A percentile compares a stretch with the other conserved stretches of the same genome.
Evolutionary conservation across 2,329 filamentous ascomycete genomes (phyloP).

Genomic region (Alternaria dauci): DNA sequence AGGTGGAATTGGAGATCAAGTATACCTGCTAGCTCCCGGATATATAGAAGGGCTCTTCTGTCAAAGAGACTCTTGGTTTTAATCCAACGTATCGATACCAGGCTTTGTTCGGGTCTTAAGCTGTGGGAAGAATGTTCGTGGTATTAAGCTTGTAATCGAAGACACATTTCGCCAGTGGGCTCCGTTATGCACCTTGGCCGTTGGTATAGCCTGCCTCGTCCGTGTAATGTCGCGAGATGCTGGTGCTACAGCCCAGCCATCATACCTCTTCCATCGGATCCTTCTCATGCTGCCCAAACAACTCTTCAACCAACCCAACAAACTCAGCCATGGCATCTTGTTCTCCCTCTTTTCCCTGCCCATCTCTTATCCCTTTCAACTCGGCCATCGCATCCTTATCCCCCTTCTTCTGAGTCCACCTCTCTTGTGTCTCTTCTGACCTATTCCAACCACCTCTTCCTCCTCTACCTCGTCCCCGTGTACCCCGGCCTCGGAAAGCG

Average conservation of each 20-base stretch:
- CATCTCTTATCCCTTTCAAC: constrained; percentile 37
- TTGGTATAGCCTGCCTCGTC: neutral
- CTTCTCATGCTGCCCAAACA: constrained; percentile 24
- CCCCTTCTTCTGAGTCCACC: constrained; percentile 44
- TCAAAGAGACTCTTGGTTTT: fast-evolving
- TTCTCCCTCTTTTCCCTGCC: constrained; percentile 40
- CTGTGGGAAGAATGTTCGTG: neutral
- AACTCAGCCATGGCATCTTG: constrained; percentile 55
- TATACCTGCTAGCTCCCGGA: constrained; percentile 47
- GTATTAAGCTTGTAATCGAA: neutral
- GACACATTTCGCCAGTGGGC: neutral
- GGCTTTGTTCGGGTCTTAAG: neutral
- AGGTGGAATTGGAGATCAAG: constrained; percentile 46
- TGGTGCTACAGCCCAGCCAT: neutral
- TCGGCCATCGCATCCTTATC: constrained; percentile 42
- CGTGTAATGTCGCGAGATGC: neutral
- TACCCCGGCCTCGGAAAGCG: constrained; percentile 26
- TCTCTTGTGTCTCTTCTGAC: constrained; percentile 16
- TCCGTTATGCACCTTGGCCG: fast-evolving
- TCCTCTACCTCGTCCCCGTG: constrained; percentile 27
- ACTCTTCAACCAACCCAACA: constrained; percentile 39
- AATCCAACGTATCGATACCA: neutral
- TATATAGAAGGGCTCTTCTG: neutral
- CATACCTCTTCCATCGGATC: neutral
- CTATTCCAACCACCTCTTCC: constrained; percentile 24